Percentiles rank a stretch among this genome's conserved stretches.
phyloP scores from a whole-genome alignment of 2,329 filamentous ascomycete species.

The Intubia oerlemansii region DNA sequence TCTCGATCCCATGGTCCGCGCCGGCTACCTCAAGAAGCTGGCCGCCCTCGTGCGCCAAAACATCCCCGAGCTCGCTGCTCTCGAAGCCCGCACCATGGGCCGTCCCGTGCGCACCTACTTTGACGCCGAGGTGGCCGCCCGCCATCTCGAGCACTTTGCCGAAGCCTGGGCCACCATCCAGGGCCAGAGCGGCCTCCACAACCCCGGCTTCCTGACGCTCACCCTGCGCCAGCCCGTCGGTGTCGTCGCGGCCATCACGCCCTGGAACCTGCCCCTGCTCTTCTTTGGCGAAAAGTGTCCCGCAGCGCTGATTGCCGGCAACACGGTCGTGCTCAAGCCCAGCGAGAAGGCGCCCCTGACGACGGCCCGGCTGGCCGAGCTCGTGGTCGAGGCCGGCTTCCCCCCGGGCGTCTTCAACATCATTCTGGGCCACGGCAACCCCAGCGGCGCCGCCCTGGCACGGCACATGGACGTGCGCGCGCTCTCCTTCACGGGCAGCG shows the following conservation, averaged over 20 bases:
- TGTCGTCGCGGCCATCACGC: slow-evolving; percentile 34
- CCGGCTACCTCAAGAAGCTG: slow-evolving; percentile 19
- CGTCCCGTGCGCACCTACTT: slow-evolving; percentile 18
- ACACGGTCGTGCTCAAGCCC: slow-evolving; percentile 33
- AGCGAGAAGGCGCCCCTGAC: slow-evolving; percentile 36
- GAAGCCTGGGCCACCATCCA: slow-evolving; percentile 20
- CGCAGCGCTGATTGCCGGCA: slow-evolving; percentile 34
- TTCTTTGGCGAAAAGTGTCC: slow-evolving; percentile 51
- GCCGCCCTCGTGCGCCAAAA: slow-evolving; percentile 20
- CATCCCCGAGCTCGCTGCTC: slow-evolving; percentile 19
- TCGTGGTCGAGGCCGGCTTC: slow-evolving; percentile 47
- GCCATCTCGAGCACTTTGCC: slow-evolving; percentile 19
- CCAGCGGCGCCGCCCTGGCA: slow-evolving; percentile 8
- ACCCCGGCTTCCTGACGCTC: slow-evolving; percentile 23
- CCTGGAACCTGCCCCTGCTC: slow-evolving; percentile 43
- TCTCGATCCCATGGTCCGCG: slow-evolving; percentile 17
- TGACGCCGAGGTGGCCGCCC: slow-evolving; percentile 16
- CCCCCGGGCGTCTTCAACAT: slow-evolving; percentile 50
- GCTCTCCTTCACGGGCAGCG: slow-evolving; percentile 41
- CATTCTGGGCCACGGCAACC: slow-evolving; percentile 36
- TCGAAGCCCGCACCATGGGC: slow-evolving; percentile 24
- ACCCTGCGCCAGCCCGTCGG: slow-evolving; percentile 27
- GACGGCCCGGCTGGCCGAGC: slow-evolving; percentile 32
- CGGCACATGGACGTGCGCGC: slow-evolving; percentile 25
- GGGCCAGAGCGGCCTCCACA: slow-evolving; percentile 24